A percentile compares a stretch with the other conserved stretches of the same genome.
phyloP scores from a whole-genome alignment of 768 basidiomycete species.

The Serpula lacrymans region DNA sequence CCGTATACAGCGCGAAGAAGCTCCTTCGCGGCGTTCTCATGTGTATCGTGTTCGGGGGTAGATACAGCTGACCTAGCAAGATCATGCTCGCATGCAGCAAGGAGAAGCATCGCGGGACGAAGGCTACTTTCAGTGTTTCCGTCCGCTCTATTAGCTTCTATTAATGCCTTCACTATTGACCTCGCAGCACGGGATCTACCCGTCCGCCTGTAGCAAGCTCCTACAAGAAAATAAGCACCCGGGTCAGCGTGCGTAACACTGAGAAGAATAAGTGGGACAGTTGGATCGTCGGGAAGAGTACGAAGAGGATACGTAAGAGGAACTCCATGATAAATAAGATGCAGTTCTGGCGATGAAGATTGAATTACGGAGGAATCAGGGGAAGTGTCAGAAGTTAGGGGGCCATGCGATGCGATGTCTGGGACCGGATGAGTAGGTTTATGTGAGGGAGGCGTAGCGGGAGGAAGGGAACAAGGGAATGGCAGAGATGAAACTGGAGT shows the following conservation, averaged over 20 bases:
- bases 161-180: conserved; percentile 22
- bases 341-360: too few relatives aligned
- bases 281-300: conserved; percentile 26
- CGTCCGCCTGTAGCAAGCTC: conserved; percentile 31
- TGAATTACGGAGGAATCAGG: too few relatives aligned
- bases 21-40: conserved; percentile 19
- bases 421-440: too few relatives aligned
- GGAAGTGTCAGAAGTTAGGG: too few relatives aligned
- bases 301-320: conserved; percentile 25
- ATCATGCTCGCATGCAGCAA: conserved; percentile 31
- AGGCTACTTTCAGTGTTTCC: background rate
- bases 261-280: conserved; percentile 22
- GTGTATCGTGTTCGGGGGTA: conserved; percentile 15
- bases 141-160: conserved; percentile 14
- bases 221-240: conserved; percentile 26
- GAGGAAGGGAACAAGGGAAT: too few relatives aligned
- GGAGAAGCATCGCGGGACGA: conserved; percentile 25
- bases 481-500: too few relatives aligned
- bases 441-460: too few relatives aligned
- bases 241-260: conserved; percentile 25
- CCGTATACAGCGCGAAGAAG: conserved; percentile 31
- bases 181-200: conserved; percentile 28
- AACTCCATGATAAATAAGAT: conserved; percentile 24
- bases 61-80: conserved; percentile 24
- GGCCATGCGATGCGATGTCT: too few relatives aligned